Evolutionary conservation across 2,329 filamentous ascomycete species (phyloP).

Genomic region (Raffaelea arxii): DNA sequence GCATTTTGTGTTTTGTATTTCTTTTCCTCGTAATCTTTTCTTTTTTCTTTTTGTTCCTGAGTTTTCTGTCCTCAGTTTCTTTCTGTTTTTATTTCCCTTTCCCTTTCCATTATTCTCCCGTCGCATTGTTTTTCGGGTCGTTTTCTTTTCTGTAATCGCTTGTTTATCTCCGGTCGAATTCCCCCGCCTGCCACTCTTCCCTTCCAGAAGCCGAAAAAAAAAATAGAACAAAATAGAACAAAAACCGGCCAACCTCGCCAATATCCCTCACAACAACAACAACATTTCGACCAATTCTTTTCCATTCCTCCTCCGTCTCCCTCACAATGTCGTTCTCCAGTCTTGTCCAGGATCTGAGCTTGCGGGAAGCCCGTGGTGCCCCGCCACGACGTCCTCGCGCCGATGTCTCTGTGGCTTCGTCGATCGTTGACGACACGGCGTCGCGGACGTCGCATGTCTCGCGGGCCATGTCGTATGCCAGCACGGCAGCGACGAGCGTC

Average conservation of each 20-base stretch:
- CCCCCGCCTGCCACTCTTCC: not conserved
- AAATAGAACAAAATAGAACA: not conserved
- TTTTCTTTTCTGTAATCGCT: not conserved
- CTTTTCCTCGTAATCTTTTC: not conserved
- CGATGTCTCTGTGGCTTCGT: conserved; percentile 33
- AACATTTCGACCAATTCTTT: not conserved
- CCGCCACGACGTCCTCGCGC: conserved; percentile 36
- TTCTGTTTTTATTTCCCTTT: not conserved
- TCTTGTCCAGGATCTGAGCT: conserved; percentile 54
- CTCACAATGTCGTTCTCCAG: conserved; percentile 55
- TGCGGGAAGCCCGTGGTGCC: conserved; percentile 38
- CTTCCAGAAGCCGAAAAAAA: not conserved
- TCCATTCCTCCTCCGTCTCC: not conserved
- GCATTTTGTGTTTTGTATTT: not conserved
- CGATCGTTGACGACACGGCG: conserved; percentile 48
- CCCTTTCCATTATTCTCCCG: not conserved
- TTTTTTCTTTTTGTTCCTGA: not conserved
- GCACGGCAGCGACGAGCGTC: conserved; percentile 57
- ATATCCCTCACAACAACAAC: not conserved
- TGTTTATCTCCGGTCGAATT: not conserved
- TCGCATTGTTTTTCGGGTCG: not conserved
- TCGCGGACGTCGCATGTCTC: conserved; percentile 54
- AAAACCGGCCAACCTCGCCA: not conserved
- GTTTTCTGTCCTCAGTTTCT: not conserved
- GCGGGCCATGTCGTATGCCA: conserved; percentile 55